Percentiles rank a stretch among this genome's conserved stretches.
Conservation (phyloP, 2,329 filamentous ascomycete species). For the Colletotrichum melonis region DNA sequence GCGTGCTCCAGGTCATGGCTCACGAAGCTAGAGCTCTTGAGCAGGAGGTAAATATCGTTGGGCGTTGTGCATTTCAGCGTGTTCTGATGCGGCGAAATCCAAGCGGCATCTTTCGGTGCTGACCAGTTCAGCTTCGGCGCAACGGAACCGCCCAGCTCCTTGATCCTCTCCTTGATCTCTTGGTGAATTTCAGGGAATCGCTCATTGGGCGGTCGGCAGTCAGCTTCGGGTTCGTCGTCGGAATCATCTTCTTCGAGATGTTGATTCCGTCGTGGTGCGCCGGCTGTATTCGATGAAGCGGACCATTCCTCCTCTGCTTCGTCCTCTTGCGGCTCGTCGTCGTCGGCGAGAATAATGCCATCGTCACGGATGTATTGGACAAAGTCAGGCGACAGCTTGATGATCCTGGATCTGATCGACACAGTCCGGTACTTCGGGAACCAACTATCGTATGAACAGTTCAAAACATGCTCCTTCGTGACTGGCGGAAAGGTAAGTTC, state of each 20-base stretch:
- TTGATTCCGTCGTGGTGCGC: conserved; percentile 38
- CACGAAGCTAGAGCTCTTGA: conserved; percentile 95
- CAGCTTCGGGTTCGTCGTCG: conserved; percentile 61
- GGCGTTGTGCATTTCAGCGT: conserved; percentile 90
- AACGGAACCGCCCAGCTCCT: conserved; percentile 85
- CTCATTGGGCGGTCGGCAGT: conserved; percentile 60
- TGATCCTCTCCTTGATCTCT: conserved; percentile 80
- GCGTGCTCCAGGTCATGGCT: conserved; percentile 95
- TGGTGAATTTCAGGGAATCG: conserved; percentile 80
- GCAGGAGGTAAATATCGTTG: conserved; percentile 91
- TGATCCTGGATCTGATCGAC: conserved; percentile 87
- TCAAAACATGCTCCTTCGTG: conserved; percentile 86
- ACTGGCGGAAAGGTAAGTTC: conserved; percentile 82
- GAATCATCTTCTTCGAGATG: conserved; percentile 54
- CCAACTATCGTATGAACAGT: conserved; percentile 96
- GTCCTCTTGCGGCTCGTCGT: conserved; percentile 64
- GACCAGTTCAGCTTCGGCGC: conserved; percentile 98
- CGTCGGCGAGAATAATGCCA: conserved; percentile 87
- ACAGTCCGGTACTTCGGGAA: conserved; percentile 80
- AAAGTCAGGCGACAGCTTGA: conserved; percentile 81
- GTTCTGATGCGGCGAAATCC: conserved; percentile 87
- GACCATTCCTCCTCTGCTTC: conserved; percentile 67
- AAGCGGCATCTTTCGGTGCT: conserved; percentile 93
- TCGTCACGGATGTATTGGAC: conserved; percentile 90
- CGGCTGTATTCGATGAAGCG: conserved; percentile 35